These are phyloP conservation scores for Tuber magnatum DNA, from an alignment of 495 filamentous ascomycete genomes.

Conservation along the genomic window DNA sequence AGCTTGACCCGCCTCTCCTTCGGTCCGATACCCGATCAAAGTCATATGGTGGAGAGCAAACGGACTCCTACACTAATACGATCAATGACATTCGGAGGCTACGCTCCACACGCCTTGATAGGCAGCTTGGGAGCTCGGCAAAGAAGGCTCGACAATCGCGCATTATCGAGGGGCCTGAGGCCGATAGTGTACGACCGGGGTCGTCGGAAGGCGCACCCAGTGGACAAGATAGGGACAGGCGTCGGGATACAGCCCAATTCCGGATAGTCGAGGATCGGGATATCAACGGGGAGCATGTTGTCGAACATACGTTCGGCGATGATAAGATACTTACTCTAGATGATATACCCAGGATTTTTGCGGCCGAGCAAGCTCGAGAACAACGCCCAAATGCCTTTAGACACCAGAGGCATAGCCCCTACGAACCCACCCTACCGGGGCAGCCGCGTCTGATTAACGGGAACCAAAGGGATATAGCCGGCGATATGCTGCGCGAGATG, in stretches of 20 bases:
- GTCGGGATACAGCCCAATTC: constrained; percentile 43
- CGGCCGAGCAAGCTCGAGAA: constrained; percentile 87
- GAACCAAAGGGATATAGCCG: constrained; percentile 71
- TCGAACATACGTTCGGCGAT: constrained; percentile 74
- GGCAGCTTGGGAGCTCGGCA: constrained; percentile 82
- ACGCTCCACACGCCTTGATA: constrained; percentile 86
- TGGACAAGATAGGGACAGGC: constrained; percentile 32
- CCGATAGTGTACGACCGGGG: constrained; percentile 65
- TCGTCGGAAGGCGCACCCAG: constrained; percentile 51
- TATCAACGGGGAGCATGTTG: constrained; percentile 60
- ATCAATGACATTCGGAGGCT: constrained; percentile 88
- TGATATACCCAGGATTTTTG: constrained; percentile 95
- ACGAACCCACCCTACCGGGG: constrained; percentile 52
- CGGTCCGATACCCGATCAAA: constrained; percentile 64
- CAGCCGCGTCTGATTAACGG: constrained; percentile 64
- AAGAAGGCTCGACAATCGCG: constrained; percentile 82
- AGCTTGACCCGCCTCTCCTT: constrained; percentile 49
- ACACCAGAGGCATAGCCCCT: constrained; percentile 67
- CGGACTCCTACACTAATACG: constrained; percentile 82
- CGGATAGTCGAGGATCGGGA: constrained; percentile 86
- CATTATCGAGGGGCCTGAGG: constrained; percentile 87
- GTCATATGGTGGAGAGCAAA: constrained; percentile 58
- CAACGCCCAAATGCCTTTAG: constrained; percentile 77
- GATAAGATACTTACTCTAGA: constrained; percentile 88
- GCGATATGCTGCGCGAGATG: constrained; percentile 51